Base-by-base conservation (phyloP, 805 yeast genomes). In the Candida krabiensis region DNA sequence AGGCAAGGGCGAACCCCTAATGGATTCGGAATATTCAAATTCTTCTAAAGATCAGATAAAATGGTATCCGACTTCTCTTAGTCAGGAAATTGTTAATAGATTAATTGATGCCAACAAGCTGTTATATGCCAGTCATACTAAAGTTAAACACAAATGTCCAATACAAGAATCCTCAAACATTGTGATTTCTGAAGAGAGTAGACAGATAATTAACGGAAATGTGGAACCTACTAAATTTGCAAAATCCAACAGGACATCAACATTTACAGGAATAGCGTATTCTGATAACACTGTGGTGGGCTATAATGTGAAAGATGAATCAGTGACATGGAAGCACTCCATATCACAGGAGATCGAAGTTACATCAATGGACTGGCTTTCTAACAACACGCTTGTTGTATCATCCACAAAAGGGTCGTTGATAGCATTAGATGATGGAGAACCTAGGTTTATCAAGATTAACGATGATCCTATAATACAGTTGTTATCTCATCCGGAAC, bases 1-100 rank as follows among this genome's bases (percentile, higher is more conserved):
- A 28, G 70, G 64, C 9, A 42, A 39, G 11, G 58, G 56, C 8
- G 43, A 43, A 3, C 41, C 38, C 4, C 16, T 41, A n/a, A 32
- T 19, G 11, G 36, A 27, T 17, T 43, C 7, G 60, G 54, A 2
- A 49, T 41, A n/a, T 55, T 55, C 16, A 47, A 44, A 6, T 37
- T 33, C 19, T 68, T 17, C 19, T 9, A 19, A 23, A 19, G 29
- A 11, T 15, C 8, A 21, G 27, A 12, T 37, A 34, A 12, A 26
- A 30, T 12, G 19, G 21, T 30, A 22, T 26, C 30, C 21, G 27
- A 26, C 14, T 15, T 11, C 35, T 27, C 30, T 44, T 17, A 14
- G 40, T 15, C 39, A 37, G n/a, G 41, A 40, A 4, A 28, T 37
- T 23, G 26, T 27, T 2, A 19, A 16, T 9, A 27, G 29, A 16